Conservation (phyloP, 805 yeast genomes). For the Candida anglica region DNA sequence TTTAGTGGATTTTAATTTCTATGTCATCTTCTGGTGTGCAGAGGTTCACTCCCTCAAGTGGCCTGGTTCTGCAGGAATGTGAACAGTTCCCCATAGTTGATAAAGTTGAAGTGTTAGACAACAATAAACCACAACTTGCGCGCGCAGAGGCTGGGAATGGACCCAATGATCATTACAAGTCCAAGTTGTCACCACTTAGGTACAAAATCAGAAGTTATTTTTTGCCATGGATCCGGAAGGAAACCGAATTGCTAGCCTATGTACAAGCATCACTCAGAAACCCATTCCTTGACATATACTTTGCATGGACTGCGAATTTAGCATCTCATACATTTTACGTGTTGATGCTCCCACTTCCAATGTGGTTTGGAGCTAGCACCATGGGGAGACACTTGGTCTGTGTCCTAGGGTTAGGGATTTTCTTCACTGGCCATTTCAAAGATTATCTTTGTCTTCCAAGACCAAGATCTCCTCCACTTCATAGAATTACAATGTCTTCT, state of each 20-base stretch:
- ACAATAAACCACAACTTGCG: no score
- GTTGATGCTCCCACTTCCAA: constrained; percentile 76
- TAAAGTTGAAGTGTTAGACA: no score
- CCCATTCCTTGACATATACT: constrained; percentile 61
- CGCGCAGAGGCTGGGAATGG: constrained; percentile 69
- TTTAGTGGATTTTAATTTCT: no score
- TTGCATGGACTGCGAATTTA: constrained; percentile 82
- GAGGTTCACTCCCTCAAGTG: no score
- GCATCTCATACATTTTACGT: constrained; percentile 96
- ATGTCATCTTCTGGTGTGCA: no score
- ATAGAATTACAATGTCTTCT: constrained; percentile 84
- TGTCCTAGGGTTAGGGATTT: constrained; percentile 69
- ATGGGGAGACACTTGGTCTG: constrained; percentile 57
- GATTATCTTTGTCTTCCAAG: constrained; percentile 89
- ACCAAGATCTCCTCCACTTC: constrained; percentile 88
- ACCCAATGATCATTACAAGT: constrained; percentile 60
- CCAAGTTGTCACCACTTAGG: constrained; percentile 52
- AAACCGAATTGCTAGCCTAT: constrained; percentile 54
- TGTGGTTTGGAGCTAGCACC: constrained; percentile 68
- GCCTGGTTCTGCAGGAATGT: no score
- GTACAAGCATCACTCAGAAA: constrained; percentile 53
- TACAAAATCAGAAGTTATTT: constrained; percentile 50
- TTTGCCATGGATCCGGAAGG: constrained; percentile 56
- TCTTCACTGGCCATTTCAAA: constrained; percentile 68
- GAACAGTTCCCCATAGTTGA: no score